These are phyloP conservation scores for Aspergillus sclerotiicarbonarius DNA, from an alignment of 495 filamentous ascomycete genomes.

Conservation along the genomic window DNA sequence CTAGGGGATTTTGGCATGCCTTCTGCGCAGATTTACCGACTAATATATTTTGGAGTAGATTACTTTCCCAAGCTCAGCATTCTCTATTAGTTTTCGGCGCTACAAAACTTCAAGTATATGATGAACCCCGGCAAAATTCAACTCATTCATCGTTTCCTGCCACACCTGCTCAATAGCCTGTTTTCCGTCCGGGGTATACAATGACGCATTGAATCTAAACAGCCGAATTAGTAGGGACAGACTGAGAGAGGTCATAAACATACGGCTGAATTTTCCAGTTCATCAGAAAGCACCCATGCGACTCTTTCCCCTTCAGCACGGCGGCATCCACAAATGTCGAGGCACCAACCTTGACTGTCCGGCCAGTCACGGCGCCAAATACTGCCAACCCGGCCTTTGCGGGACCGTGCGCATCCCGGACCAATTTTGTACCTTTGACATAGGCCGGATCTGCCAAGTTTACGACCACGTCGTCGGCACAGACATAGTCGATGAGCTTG, in stretches of 20 bases:
- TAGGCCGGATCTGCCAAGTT: constrained; percentile 49
- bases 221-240: background rate
- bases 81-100: no score
- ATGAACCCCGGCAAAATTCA: constrained; percentile 36
- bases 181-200: constrained; percentile 37
- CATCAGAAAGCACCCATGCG: constrained; percentile 42
- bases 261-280: constrained; percentile 42
- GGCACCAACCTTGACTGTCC: constrained; percentile 31
- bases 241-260: constrained; percentile 14
- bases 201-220: constrained; percentile 20
- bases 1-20: no score
- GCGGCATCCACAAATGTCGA: constrained; percentile 41
- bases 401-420: constrained; percentile 23
- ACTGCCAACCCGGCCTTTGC: constrained; percentile 15
- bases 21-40: no score
- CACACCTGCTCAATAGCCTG: constrained; percentile 34
- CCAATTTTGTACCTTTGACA: constrained; percentile 40
- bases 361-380: constrained; percentile 24
- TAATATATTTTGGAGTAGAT: no score
- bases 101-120: constrained; percentile 21
- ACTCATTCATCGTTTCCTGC: constrained; percentile 44
- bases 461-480: constrained; percentile 43
- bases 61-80: no score
- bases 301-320: constrained; percentile 40
- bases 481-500: constrained; percentile 42